Evolutionary conservation across 805 yeast species (phyloP).

Genomic region (Candida yuanshanica): DNA sequence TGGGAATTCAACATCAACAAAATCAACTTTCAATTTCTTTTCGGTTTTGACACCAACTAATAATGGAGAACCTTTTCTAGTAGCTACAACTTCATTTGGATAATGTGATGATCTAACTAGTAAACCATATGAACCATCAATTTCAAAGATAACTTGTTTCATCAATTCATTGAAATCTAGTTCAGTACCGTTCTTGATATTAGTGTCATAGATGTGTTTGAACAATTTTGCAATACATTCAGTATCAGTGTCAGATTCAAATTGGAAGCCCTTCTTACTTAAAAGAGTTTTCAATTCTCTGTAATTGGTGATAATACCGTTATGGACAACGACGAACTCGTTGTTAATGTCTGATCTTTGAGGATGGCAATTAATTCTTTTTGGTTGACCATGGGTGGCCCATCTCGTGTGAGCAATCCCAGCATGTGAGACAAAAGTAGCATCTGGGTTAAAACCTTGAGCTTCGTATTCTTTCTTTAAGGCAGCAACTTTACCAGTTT

Average conservation of each 20-base stretch:
- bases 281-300: conserved; percentile 84
- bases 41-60: conserved; percentile 97
- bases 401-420: conserved; percentile 99
- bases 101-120: conserved; percentile 86
- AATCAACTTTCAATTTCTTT: conserved; percentile 91
- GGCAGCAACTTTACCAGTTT: conserved; percentile 86
- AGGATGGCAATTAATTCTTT: conserved; percentile 86
- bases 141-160: conserved; percentile 84
- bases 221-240: conserved; percentile 96
- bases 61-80: conserved; percentile 97
- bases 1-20: conserved; percentile 97
- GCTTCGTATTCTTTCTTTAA: conserved; percentile 60
- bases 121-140: conserved; percentile 97
- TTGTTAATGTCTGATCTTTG: conserved; percentile 80
- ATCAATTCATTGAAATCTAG: conserved; percentile 89
- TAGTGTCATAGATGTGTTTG: conserved; percentile 82
- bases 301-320: conserved; percentile 96
- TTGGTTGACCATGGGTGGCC: conserved; percentile 99
- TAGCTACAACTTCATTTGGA: conserved; percentile 94
- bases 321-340: conserved; percentile 91
- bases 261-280: conserved; percentile 68
- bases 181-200: conserved; percentile 63
- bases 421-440: conserved; percentile 74
- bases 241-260: conserved; percentile 93
- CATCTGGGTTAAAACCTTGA: conserved; percentile 49